Percentiles rank a stretch among this genome's conserved stretches.
Evolutionary conservation across 495 filamentous ascomycete species (phyloP).

Genomic region (Talaromyces trachyspermus): DNA sequence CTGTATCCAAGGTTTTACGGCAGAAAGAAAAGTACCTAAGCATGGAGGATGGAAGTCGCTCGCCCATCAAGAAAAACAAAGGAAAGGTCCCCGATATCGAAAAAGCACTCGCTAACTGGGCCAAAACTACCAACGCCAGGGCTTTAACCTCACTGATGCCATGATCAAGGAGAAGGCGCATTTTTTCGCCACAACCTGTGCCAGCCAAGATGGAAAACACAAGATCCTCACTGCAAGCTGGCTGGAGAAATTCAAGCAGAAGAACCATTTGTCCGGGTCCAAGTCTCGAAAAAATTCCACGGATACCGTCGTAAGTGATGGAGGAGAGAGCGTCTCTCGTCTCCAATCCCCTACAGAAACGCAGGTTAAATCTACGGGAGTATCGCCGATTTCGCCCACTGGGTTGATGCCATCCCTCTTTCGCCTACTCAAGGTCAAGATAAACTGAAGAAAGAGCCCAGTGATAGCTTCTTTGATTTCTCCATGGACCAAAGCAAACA

Average conservation of each 20-base stretch:
- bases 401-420: slow-evolving; percentile 56
- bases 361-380: slow-evolving; percentile 35
- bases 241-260: slow-evolving; percentile 96
- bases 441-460: slow-evolving; percentile 46
- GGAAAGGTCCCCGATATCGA: slow-evolving; percentile 94
- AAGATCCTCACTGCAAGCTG: slow-evolving; percentile 70
- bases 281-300: slow-evolving; percentile 62
- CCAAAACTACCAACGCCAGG: slow-evolving; percentile 73
- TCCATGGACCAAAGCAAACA: slow-evolving; percentile 43
- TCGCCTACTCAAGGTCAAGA: slow-evolving; percentile 64
- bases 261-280: slow-evolving; percentile 66
- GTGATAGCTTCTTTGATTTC: slow-evolving; percentile 46
- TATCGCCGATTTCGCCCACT: slow-evolving; percentile 67
- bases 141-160: slow-evolving; percentile 68
- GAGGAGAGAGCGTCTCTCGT: slow-evolving; percentile 28
- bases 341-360: slow-evolving; percentile 50
- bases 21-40: slow-evolving; percentile 96
- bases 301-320: slow-evolving; percentile 49
- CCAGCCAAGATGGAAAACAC: slow-evolving; percentile 65
- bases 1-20: slow-evolving; percentile 93
- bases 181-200: slow-evolving; percentile 74
- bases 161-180: slow-evolving; percentile 82
- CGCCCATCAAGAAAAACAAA: slow-evolving; percentile 82
- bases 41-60: slow-evolving; percentile 77
- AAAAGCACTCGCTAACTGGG: slow-evolving; percentile 85